phyloP scores from a whole-genome alignment of 1,284 basidiomycete genomes.

The Laetiporus sulphureus region DNA sequence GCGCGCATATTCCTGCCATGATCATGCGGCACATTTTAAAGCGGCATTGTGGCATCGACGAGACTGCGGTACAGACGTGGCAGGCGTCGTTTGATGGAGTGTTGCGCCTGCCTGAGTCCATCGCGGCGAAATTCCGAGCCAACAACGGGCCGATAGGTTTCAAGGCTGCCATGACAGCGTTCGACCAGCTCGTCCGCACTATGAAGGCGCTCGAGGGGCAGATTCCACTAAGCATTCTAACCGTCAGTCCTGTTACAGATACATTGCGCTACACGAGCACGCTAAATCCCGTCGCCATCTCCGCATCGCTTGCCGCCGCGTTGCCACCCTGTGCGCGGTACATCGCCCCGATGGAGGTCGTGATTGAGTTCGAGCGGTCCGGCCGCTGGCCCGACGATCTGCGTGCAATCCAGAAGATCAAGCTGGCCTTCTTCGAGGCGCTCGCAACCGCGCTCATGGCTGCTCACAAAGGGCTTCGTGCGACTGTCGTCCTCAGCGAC shows the following conservation, averaged over 20 bases:
- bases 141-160: slow-evolving; percentile 57
- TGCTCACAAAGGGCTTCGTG: slow-evolving; percentile 43
- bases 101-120: slow-evolving; percentile 56
- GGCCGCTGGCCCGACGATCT: slow-evolving; percentile 95
- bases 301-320: slow-evolving; percentile 34
- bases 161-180: slow-evolving; percentile 73
- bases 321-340: slow-evolving; percentile 58
- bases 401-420: slow-evolving; percentile 89
- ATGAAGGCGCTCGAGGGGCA: slow-evolving; percentile 77
- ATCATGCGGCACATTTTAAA: slow-evolving; percentile 73
- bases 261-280: slow-evolving; percentile 80
- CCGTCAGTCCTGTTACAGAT: slow-evolving; percentile 69
- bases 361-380: slow-evolving; percentile 88
- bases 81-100: slow-evolving; percentile 63
- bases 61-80: slow-evolving; percentile 46
- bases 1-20: slow-evolving; percentile 69
- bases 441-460: slow-evolving; percentile 61
- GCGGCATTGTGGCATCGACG: slow-evolving; percentile 65
- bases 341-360: slow-evolving; percentile 62
- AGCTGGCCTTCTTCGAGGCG: slow-evolving; percentile 87
- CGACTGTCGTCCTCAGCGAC: slow-evolving; percentile 52
- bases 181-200: slow-evolving; percentile 72
- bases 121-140: slow-evolving; percentile 44
- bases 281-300: slow-evolving; percentile 65
- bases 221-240: slow-evolving; percentile 78